Evolutionary conservation across 805 yeast species (phyloP).

Genomic region (Candida caryicola): DNA sequence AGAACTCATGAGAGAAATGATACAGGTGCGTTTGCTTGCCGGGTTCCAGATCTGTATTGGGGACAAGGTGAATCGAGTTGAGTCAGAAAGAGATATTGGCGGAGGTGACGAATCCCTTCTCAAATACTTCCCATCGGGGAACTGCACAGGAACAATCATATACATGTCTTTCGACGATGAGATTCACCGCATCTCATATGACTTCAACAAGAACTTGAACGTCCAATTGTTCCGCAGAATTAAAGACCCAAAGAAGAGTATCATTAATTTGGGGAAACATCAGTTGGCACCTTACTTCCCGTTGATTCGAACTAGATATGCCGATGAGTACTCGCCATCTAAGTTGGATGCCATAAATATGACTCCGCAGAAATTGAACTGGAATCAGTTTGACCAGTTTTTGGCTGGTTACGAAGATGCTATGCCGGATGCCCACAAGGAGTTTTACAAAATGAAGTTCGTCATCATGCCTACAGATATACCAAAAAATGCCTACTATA

Average conservation of each 20-base stretch:
- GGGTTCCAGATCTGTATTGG: slow-evolving; percentile 93
- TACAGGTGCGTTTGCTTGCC: slow-evolving; percentile 71
- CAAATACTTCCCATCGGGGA: slow-evolving; percentile 49
- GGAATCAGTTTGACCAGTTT: slow-evolving; percentile 90
- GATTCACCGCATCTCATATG: slow-evolving; percentile 79
- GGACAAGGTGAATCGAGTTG: slow-evolving; percentile 60
- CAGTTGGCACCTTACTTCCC: slow-evolving; percentile 20
- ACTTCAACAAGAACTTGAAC: slow-evolving; percentile 65
- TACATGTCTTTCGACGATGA: slow-evolving; percentile 79
- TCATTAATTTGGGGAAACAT: slow-evolving; percentile 4
- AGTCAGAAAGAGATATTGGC: slow-evolving; percentile 51
- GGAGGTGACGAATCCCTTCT: slow-evolving; percentile 54
- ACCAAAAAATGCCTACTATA: slow-evolving; percentile 51
- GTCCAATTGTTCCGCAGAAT: slow-evolving; percentile 65
- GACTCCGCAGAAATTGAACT: slow-evolving; percentile 59
- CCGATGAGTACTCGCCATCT: slow-evolving; percentile 58
- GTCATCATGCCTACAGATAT: slow-evolving; percentile 80
- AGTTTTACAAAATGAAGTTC: slow-evolving; percentile 69
- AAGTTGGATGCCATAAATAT: slow-evolving; percentile 54
- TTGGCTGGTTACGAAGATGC: slow-evolving; percentile 89
- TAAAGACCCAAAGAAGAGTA: not conserved
- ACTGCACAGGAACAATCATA: slow-evolving; percentile 57
- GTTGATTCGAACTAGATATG: slow-evolving; percentile 74
- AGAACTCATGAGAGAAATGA: slow-evolving; percentile 80
- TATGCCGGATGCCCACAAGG: slow-evolving; percentile 50